Evolutionary conservation across 176 grass and related monocot species (phyloP).

Genomic region (Eleusine indica): DNA sequence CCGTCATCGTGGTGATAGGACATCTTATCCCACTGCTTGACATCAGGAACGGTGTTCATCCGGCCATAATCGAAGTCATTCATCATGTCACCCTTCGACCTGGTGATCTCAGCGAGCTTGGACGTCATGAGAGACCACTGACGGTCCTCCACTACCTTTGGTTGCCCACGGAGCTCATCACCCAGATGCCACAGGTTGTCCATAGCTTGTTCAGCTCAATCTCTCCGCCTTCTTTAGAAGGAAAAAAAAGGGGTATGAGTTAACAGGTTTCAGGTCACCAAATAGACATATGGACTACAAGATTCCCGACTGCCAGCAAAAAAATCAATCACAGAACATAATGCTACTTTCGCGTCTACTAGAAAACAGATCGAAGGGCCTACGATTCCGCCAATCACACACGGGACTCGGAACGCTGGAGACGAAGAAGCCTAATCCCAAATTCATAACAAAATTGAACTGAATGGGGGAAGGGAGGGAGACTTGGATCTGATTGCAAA

Average conservation of each 20-base stretch:
- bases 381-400: no score
- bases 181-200: constrained; percentile 92
- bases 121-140: constrained; percentile 98
- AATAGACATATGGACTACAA: not conserved
- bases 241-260: not conserved
- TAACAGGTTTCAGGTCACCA: not conserved
- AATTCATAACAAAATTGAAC: not conserved
- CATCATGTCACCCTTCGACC: constrained; percentile 65
- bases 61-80: constrained; percentile 71
- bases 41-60: constrained; percentile 59
- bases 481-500: not conserved
- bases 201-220: constrained; percentile 51
- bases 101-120: constrained; percentile 90
- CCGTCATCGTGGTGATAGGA: constrained; percentile 66
- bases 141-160: constrained; percentile 82
- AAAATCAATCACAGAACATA: no score
- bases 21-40: constrained; percentile 77
- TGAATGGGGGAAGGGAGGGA: not conserved
- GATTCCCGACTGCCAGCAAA: no score
- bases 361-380: no score
- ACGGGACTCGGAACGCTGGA: no score
- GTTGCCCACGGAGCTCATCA: constrained; percentile 86
- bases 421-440: not conserved
- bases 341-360: no score
- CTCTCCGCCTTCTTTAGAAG: constrained; percentile 5